Percentiles rank a stretch among this genome's conserved stretches.
Conservation (phyloP, 2,329 filamentous ascomycete species). For the Talaromyces sp. region DNA sequence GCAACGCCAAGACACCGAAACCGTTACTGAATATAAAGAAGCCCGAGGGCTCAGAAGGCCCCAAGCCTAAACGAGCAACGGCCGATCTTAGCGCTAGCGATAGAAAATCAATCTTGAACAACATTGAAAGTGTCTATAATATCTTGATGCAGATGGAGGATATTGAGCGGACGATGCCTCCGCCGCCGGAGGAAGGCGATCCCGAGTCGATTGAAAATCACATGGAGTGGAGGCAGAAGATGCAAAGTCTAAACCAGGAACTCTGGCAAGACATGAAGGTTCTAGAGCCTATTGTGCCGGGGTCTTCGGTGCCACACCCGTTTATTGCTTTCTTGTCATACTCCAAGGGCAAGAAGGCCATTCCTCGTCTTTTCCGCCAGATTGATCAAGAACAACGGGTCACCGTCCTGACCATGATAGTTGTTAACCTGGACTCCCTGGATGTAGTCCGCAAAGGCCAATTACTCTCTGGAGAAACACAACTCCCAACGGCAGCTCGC, state of each 20-base stretch:
- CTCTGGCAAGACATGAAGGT: conserved; percentile 88
- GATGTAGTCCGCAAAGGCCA: conserved; percentile 83
- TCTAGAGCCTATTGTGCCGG: conserved; percentile 79
- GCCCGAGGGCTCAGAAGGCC: conserved; percentile 62
- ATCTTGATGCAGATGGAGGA: conserved; percentile 93
- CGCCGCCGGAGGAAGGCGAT: conserved; percentile 61
- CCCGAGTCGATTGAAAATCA: conserved; percentile 68
- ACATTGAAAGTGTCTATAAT: conserved; percentile 84
- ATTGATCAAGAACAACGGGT: conserved; percentile 85
- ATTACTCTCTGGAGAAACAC: conserved; percentile 65
- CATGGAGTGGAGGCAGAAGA: conserved; percentile 71
- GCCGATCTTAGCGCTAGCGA: conserved; percentile 60
- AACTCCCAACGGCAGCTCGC: conserved; percentile 70
- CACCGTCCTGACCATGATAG: conserved; percentile 91
- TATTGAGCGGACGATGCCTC: conserved; percentile 75
- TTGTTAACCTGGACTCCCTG: conserved; percentile 85
- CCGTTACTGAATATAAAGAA: conserved; percentile 94
- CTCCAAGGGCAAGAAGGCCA: conserved; percentile 91
- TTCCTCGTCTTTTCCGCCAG: conserved; percentile 90
- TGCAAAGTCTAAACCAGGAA: conserved; percentile 67
- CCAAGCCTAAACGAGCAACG: conserved; percentile 45
- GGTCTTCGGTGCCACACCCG: conserved; percentile 68
- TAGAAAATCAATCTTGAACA: conserved; percentile 75
- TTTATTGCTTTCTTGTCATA: conserved; percentile 96
- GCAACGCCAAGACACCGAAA: conserved; percentile 96